Evolutionary conservation across 1,284 basidiomycete species (phyloP).

Genomic region (Apiotrichum veenhuisii): DNA sequence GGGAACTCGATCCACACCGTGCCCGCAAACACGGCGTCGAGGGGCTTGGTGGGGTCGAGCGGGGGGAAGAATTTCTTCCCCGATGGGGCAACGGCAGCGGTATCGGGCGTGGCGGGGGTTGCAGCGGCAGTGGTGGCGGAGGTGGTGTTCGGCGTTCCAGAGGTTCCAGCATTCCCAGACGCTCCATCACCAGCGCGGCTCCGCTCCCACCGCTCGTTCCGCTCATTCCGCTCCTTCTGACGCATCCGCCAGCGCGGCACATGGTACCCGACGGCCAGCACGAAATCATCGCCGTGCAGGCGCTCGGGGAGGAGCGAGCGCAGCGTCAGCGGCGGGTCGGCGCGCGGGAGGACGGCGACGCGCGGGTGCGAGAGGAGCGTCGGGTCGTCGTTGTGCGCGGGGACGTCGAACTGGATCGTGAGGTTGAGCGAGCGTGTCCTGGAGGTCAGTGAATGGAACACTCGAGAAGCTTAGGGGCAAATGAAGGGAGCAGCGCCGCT

Average conservation of each 20-base stretch:
- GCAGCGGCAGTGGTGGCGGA: no score
- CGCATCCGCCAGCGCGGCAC: slow-evolving; percentile 19
- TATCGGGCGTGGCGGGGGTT: background rate
- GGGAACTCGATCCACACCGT: slow-evolving; percentile 76
- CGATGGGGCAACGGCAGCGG: background rate
- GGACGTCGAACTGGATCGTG: slow-evolving; percentile 66
- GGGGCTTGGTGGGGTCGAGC: slow-evolving; percentile 55
- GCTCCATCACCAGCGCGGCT: background rate
- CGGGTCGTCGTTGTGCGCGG: slow-evolving; percentile 50
- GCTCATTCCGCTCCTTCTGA: slow-evolving; percentile 8
- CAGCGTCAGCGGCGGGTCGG: slow-evolving; percentile 16
- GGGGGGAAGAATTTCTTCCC: slow-evolving; percentile 54
- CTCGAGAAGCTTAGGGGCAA: no score
- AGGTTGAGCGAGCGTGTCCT: slow-evolving; percentile 56
- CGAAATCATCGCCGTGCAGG: slow-evolving; percentile 5
- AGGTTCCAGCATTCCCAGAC: no score
- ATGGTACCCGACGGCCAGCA: slow-evolving; percentile 28
- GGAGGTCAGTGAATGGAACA: slow-evolving; percentile 17
- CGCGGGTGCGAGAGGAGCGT: slow-evolving; percentile 20
- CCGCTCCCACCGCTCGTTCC: background rate
- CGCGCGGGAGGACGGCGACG: slow-evolving; percentile 23
- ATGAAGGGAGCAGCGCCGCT: no score
- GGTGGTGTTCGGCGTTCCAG: no score
- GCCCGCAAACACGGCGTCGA: slow-evolving; percentile 56
- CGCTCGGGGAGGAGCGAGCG: slow-evolving; percentile 21